A percentile compares a stretch with the other conserved stretches of the same genome.
These are phyloP conservation scores for Eucalyptus guilfoylei DNA, from an alignment of 345 rosid species.

Conservation along the genomic window DNA sequence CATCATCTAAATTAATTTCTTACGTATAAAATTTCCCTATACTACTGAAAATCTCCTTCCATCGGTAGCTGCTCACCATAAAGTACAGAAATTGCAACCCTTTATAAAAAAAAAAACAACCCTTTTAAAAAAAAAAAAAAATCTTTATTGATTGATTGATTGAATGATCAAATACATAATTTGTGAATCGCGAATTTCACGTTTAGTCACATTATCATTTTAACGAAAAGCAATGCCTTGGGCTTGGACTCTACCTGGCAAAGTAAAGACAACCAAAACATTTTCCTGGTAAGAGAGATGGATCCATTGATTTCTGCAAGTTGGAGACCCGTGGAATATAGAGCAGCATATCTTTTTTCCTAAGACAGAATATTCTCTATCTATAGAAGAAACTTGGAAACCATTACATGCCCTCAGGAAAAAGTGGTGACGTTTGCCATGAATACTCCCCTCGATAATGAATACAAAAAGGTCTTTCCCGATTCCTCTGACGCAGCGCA, in stretches of 20 bases:
- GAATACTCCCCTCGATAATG: not conserved
- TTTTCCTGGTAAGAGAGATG: not conserved
- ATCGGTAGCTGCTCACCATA: not conserved
- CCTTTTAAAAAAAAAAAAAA: too few relatives aligned
- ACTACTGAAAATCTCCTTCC: not conserved
- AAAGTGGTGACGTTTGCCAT: not conserved
- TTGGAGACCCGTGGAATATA: not conserved
- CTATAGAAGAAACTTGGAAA: not conserved
- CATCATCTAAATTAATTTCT: not conserved
- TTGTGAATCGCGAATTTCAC: too few relatives aligned
- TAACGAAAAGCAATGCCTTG: not conserved
- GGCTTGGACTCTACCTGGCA: not conserved
- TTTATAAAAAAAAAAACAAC: too few relatives aligned
- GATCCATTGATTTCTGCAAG: not conserved
- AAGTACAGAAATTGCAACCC: too few relatives aligned
- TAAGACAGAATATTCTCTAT: not conserved
- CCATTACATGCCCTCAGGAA: not conserved
- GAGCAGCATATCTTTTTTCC: not conserved
- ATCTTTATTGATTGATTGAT: not conserved
- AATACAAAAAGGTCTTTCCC: not conserved
- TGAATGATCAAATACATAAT: not conserved
- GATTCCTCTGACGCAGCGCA: not conserved
- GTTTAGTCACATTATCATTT: rapidly evolving
- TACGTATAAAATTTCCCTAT: not conserved
- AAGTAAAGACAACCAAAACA: not conserved